phyloP scores from a whole-genome alignment of 2,329 filamentous ascomycete genomes.

The Plenodomus biglobosus region DNA sequence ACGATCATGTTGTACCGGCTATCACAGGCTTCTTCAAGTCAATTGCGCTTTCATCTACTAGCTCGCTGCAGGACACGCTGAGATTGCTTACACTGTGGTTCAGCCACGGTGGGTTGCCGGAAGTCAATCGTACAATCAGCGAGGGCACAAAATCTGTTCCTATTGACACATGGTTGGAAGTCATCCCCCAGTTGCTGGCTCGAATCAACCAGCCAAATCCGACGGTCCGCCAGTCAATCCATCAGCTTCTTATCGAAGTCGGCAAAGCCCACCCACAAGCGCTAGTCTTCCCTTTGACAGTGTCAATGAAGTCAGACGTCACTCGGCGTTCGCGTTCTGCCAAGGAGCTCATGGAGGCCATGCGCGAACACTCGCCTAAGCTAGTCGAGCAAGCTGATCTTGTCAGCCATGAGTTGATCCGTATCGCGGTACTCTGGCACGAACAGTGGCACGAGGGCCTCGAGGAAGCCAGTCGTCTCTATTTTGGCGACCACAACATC shows the following conservation, averaged over 20 bases:
- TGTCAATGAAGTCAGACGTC: constrained; percentile 95
- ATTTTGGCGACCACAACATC: constrained; percentile 97
- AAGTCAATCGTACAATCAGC: constrained; percentile 84
- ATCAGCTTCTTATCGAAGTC: constrained; percentile 88
- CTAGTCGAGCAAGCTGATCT: constrained; percentile 94
- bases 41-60: constrained; percentile 86
- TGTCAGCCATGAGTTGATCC: constrained; percentile 94
- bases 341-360: constrained; percentile 93
- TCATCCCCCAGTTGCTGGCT: constrained; percentile 95
- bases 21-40: constrained; percentile 97
- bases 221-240: constrained; percentile 84
- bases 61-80: constrained; percentile 92
- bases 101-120: constrained; percentile 80
- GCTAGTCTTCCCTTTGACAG: constrained; percentile 92
- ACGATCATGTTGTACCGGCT: constrained; percentile 90
- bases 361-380: constrained; percentile 90
- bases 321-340: constrained; percentile 84
- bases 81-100: constrained; percentile 95
- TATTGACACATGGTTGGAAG: constrained; percentile 97
- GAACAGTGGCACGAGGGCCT: constrained; percentile 98
- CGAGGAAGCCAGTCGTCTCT: constrained; percentile 92
- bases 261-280: constrained; percentile 94
- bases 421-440: constrained; percentile 96
- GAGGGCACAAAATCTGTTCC: constrained; percentile 91
- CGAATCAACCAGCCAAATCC: constrained; percentile 95